Percentiles rank a stretch among this genome's conserved stretches.
These are phyloP conservation scores for Lenwebbia sp. DNA, from an alignment of 345 rosid species.

Conservation along the genomic window DNA sequence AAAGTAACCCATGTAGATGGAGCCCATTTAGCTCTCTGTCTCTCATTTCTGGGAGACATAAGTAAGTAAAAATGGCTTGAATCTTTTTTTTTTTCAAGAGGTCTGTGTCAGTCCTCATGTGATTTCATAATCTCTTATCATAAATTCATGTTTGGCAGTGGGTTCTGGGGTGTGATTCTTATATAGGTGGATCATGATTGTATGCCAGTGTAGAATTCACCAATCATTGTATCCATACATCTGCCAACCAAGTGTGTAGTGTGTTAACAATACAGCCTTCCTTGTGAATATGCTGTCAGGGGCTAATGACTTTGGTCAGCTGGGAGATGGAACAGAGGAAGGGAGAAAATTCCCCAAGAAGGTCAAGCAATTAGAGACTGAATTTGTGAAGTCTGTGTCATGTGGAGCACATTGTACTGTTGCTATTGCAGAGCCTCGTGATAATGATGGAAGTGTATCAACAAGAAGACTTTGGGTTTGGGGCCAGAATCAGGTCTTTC, in stretches of 20 bases:
- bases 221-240: background rate
- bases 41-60: background rate
- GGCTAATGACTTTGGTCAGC: conserved; percentile 87
- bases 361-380: conserved; percentile 69
- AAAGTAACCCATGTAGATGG: background rate
- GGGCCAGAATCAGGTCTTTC: conserved; percentile 94
- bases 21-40: background rate
- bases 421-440: conserved; percentile 72
- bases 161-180: background rate
- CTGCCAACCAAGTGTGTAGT: background rate
- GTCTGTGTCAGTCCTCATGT: background rate
- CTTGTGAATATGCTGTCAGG: conserved; percentile 24
- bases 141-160: background rate
- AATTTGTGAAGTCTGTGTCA: conserved; percentile 80
- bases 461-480: conserved; percentile 89
- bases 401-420: conserved; percentile 96
- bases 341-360: conserved; percentile 67
- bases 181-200: background rate
- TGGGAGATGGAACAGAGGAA: conserved; percentile 97
- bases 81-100: background rate
- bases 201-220: background rate
- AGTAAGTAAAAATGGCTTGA: background rate
- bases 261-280: background rate
- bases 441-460: conserved; percentile 63
- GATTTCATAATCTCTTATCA: background rate